Conservation (phyloP, 805 yeast genomes). For the Saccharomyces mikatae region DNA sequence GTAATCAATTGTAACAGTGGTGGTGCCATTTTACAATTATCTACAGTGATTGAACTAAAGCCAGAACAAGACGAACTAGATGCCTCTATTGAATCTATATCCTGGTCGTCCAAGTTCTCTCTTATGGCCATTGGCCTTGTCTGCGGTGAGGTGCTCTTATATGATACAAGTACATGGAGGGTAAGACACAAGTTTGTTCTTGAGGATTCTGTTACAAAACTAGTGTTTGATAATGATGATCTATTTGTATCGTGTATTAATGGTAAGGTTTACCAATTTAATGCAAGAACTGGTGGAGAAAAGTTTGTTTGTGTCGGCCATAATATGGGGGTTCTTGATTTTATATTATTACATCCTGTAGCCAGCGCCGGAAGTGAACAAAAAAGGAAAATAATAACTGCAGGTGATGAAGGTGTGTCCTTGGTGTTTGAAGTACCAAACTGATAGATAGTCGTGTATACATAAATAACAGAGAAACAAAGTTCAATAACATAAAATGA, state of each 20-base stretch:
- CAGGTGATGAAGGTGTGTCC: constrained; percentile 95
- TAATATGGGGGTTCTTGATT: constrained; percentile 87
- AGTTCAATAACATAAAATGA: not conserved
- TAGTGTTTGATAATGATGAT: constrained; percentile 51
- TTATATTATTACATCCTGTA: constrained; percentile 49
- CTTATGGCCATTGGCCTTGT: constrained; percentile 84
- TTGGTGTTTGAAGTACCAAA: constrained; percentile 49
- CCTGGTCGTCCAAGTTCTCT: constrained; percentile 63
- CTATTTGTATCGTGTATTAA: constrained; percentile 73
- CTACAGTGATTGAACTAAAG: constrained; percentile 54
- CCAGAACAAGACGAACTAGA: constrained; percentile 52
- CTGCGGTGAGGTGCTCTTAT: constrained; percentile 74
- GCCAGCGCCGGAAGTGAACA: constrained; percentile 30
- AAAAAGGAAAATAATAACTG: constrained; percentile 64
- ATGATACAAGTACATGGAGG: constrained; percentile 81
- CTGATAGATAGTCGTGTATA: constrained; percentile 3
- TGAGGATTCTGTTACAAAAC: constrained; percentile 79
- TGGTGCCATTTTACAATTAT: constrained; percentile 60
- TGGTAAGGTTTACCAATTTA: constrained; percentile 82
- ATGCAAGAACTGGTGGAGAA: constrained; percentile 75
- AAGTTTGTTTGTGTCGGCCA: constrained; percentile 82
- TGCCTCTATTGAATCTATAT: constrained; percentile 69
- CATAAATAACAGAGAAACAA: not conserved
- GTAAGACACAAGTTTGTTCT: constrained; percentile 61
- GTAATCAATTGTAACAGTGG: constrained; percentile 60